Base-by-base conservation (phyloP, 805 yeast genomes). In the Yarrowia sp. region DNA sequence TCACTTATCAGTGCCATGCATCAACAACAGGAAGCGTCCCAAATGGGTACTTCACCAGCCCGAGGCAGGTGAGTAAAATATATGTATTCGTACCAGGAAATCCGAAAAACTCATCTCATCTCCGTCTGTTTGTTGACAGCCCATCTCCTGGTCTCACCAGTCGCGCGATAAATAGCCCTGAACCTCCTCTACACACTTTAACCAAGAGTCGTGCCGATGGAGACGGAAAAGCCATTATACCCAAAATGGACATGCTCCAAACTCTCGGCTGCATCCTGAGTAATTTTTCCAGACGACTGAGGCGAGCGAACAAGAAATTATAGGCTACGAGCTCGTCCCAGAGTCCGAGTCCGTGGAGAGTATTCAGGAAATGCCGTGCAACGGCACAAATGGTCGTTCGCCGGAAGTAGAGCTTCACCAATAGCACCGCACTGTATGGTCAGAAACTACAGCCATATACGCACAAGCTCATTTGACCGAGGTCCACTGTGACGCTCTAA, bases 221-320 rank as follows among this genome's bases (percentile, higher is more conserved):
- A 52, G 30, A 42, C 56, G 30, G 56, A 42, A n/a, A 40, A 12
- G 15, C 38, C 36, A 39, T 55, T 30, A 55, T 42, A 30, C 63
- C 47, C n/a, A n/a, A 55, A 12, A 30, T 38, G 38, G 63, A 24
- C 38, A 40, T 55, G 33, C 10, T 19, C 30, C 61, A 40, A 55
- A 55, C 63, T 55, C 46, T 55, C 15, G 15, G 60, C 44, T 50
- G 39, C 34, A 24, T 34, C 34, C 43, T 38, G 58, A 52, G 58
- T 52, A 52, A 20, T 52, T 52, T 36, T 36, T 47, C 38, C n/a
- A 10, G 14, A 24, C 15, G 36, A 14, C 33, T 7, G 14, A 36
- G 38, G 38, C 38, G 33, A 19, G 30, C 13, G 9, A 19, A 30
- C n/a, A n/a, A 4, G 10, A 14, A 5, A 6, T 13, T 6, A 5